A percentile compares a stretch with the other conserved stretches of the same genome.
phyloP scores from a whole-genome alignment of 2,329 filamentous ascomycete species.

The Teratosphaeriaceae sp. region DNA sequence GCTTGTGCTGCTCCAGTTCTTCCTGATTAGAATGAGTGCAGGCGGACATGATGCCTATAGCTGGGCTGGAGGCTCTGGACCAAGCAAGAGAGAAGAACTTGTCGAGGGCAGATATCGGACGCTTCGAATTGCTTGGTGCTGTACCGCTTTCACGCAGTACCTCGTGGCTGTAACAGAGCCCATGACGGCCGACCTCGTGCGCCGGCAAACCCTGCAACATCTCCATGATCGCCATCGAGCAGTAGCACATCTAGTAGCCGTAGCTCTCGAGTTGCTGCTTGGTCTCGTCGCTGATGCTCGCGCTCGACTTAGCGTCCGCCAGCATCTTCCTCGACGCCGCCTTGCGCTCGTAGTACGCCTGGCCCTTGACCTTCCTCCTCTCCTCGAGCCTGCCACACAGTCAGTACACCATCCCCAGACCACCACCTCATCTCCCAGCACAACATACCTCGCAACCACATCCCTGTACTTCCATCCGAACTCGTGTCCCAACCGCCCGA shows the following conservation, averaged over 20 bases:
- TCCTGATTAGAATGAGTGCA: too few relatives aligned
- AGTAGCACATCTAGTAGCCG: slow-evolving; percentile 66
- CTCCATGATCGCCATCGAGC: not conserved
- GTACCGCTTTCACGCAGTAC: not conserved
- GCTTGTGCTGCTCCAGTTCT: too few relatives aligned
- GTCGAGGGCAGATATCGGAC: too few relatives aligned
- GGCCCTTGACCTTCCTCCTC: slow-evolving; percentile 98
- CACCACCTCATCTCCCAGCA: not conserved
- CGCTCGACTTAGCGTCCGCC: slow-evolving; percentile 86
- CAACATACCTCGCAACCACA: slow-evolving; percentile 87
- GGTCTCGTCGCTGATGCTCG: slow-evolving; percentile 79
- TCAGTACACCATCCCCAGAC: slow-evolving; percentile 19
- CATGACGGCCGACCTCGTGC: not conserved
- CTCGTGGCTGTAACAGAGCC: not conserved
- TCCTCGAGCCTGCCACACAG: slow-evolving; percentile 74
- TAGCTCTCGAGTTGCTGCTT: slow-evolving; percentile 79
- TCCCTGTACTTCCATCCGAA: slow-evolving; percentile 99
- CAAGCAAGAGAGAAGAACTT: too few relatives aligned
- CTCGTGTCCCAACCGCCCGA: slow-evolving; percentile 95
- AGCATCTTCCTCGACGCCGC: slow-evolving; percentile 89
- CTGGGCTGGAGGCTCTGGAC: too few relatives aligned
- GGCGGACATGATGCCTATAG: too few relatives aligned
- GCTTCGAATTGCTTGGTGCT: slow-evolving; percentile 1
- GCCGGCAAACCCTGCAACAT: slow-evolving; percentile 1
- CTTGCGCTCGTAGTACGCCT: slow-evolving; percentile 99